Base-by-base conservation (phyloP, 1,284 basidiomycete species). In the Fistulina hepatica region DNA sequence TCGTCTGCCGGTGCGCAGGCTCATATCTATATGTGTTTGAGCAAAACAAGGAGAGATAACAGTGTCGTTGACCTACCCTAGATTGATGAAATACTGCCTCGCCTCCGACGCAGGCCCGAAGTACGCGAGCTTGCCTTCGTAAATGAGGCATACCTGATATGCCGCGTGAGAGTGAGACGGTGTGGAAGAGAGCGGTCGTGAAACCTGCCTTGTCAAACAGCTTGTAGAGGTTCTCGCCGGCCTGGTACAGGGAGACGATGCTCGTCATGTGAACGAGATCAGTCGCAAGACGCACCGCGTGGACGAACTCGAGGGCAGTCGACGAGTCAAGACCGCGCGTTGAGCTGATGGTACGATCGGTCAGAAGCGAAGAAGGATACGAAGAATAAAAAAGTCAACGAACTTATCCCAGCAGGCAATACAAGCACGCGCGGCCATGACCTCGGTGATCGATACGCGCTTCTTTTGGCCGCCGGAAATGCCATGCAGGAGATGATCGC, bases 401-500 rank as follows among this genome's bases (percentile, higher is more conserved):
- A 38, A 76, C 71, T 84, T 83, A 57, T 88, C 83, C 82, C 83
- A 88, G 10, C 69, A 63, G 30, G 67, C 69, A 21, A 88, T 61
- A 23, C 69, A 64, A 32, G 69, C 67, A 23, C 76, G 61, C 11
- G 71, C 66, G 0, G 73, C 71, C 33, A 88, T 56, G 8, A 72
- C 66, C 57, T 89, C 85, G 8, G 74, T 68, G 46, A 89, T 81
- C 0, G 77, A 81, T 0, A 88, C 83, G 26, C 85, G 72, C 56
- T 83, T 82, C 58, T 80, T 78, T 63, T 83, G 72, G n/a, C 85
- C 84, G 15, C 83, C 84, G 34, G 73, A 76, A 7, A 88, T 74
- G 41, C 83, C 84, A 4, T 81, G 66, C 12, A 86, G 66, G 17
- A 67, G 68, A 9, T 75, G 73, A 55, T 85, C 73, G 7, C 84